These are phyloP conservation scores for Scleroderma citrinum DNA, from an alignment of 768 basidiomycete genomes.

Conservation along the genomic window DNA sequence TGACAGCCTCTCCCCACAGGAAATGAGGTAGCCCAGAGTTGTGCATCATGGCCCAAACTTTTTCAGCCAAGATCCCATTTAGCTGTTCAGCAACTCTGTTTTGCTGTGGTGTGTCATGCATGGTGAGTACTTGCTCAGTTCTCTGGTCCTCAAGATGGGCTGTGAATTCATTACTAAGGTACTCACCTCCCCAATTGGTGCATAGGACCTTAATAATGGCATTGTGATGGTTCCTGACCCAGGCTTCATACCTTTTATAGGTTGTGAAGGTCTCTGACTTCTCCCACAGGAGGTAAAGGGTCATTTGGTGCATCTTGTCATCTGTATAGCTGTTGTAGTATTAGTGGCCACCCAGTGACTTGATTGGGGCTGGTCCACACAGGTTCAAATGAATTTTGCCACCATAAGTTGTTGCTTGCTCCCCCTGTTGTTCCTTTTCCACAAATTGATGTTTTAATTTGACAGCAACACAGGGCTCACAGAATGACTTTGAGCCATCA, in stretches of 20 bases:
- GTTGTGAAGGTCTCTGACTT: not conserved
- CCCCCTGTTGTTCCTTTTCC: not conserved
- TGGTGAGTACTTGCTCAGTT: slow-evolving; percentile 2
- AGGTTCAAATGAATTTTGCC: slow-evolving; percentile 2
- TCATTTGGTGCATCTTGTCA: not conserved
- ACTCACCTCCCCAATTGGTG: not conserved
- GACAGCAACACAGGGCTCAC: not conserved
- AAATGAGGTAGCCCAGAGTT: slow-evolving; percentile 11
- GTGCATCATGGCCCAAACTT: slow-evolving; percentile 18
- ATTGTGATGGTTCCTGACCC: not conserved
- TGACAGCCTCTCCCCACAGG: slow-evolving; percentile 19
- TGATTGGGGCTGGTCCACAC: not conserved
- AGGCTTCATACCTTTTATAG: not conserved
- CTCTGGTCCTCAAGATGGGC: not conserved
- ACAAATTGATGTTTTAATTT: not conserved
- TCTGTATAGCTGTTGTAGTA: slow-evolving; percentile 11
- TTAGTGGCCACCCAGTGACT: not conserved
- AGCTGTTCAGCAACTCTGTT: slow-evolving; percentile 26
- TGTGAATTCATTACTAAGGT: not conserved
- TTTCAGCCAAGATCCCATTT: slow-evolving; percentile 23
- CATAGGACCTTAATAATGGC: not conserved
- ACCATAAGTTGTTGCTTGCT: not conserved
- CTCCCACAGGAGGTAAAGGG: not conserved
- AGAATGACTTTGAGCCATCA: not conserved
- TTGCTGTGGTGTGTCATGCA: slow-evolving; percentile 17